Evolutionary conservation across 2,329 filamentous ascomycete genomes (phyloP), one percentile per base, ranked within the genome.

Genomic region (Exophiala xenobiotica): DNA sequence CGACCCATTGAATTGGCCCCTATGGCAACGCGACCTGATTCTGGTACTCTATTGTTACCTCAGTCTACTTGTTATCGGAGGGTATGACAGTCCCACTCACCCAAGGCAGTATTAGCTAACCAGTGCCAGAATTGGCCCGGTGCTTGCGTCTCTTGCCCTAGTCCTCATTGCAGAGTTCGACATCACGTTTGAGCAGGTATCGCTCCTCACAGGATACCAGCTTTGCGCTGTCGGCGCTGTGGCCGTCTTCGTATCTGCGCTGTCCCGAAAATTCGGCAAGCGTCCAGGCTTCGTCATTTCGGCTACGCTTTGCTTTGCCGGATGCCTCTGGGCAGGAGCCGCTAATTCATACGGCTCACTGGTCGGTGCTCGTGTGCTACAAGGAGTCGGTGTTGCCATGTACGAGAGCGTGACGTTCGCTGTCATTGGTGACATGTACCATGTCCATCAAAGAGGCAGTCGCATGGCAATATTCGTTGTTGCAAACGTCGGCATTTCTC

Each of bases 101-200:
- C n/a, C n/a, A n/a, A n/a, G n/a, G n/a, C n/a, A n/a, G n/a, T n/a
- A n/a, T n/a, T n/a, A n/a, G n/a, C n/a, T n/a, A n/a, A n/a, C n/a
- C n/a, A n/a, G n/a, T n/a, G n/a, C n/a, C n/a, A n/a, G n/a, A n/a
- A n/a, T 23, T 42, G 39, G 39, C 16, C 39, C 39, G 8, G 16
- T 27, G n/a, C 5, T 42, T 3, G 11, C 9, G 4, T 19, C 39
- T 3, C 68, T 76, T 54, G 70, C 73, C 41, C 46, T 72, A 0
- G 62, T 74, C 3, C 6, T 42, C 11, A 12, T 42, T 14, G 39
- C 11, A 3, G 18, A 23, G 6, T 42, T 42, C 39, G 12, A 23
- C 4, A 38, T 38, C 33, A 5, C 3, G 3, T 38, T 38, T 16
- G 4, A n/a, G 3, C 4, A 42, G 18, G 20, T 22, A 9, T 22